phyloP scores from a whole-genome alignment of 139 green algal species.

The Pseudopediastrum boryanum region DNA sequence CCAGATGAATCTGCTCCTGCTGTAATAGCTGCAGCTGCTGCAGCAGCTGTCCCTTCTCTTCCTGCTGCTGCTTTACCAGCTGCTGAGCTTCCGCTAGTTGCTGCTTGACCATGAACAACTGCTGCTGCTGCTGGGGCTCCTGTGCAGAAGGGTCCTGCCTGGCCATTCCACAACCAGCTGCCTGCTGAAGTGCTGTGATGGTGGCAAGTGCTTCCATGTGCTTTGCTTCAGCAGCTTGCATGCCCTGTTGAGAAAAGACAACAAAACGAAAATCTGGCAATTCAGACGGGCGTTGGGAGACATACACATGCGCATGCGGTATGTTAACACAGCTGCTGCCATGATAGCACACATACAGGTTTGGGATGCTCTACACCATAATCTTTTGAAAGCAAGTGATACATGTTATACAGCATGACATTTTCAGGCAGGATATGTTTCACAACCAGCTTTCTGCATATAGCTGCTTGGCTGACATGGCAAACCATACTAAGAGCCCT shows the following conservation, averaged over 20 bases:
- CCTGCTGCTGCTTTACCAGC: background rate
- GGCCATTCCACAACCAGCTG: background rate
- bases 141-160: background rate
- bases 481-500: too few species aligned
- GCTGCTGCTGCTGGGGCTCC: background rate
- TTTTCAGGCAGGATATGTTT: too few species aligned
- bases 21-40: background rate
- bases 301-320: background rate
- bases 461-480: too few species aligned
- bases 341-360: too few species aligned
- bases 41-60: background rate
- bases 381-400: too few species aligned
- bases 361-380: too few species aligned
- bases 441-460: too few species aligned
- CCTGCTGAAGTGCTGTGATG: background rate
- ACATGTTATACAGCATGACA: too few species aligned
- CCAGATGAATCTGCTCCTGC: background rate
- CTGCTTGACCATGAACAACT: background rate
- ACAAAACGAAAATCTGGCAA: background rate
- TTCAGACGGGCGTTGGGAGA: background rate
- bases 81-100: slow-evolving; percentile 8
- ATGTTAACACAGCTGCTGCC: too few species aligned
- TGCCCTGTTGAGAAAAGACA: background rate
- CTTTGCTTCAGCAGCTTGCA: too few species aligned
- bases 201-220: background rate